Conservation (phyloP, 2,329 filamentous ascomycete species). For the Colletotrichum tabaci region DNA sequence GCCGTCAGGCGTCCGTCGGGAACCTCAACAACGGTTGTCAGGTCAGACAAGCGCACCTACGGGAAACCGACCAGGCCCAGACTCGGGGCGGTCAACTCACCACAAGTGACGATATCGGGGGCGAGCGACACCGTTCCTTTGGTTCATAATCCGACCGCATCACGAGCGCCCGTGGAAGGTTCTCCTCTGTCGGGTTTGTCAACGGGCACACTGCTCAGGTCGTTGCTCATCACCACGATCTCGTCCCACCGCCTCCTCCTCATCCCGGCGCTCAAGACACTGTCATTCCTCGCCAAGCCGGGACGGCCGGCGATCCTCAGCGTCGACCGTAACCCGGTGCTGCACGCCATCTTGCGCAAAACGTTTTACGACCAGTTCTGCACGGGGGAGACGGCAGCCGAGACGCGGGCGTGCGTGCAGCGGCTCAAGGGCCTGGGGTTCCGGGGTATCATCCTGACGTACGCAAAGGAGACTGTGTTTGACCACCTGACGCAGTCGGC, state of each 20-base stretch:
- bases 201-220: constrained; percentile 54
- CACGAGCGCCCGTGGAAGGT: constrained; percentile 17
- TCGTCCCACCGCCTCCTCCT: constrained; percentile 61
- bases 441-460: constrained; percentile 70
- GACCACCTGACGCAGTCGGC: constrained; percentile 52
- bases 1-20: constrained; percentile 33
- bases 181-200: constrained; percentile 51
- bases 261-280: constrained; percentile 53
- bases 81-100: constrained; percentile 26
- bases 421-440: constrained; percentile 66
- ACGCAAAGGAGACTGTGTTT: constrained; percentile 61
- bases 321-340: constrained; percentile 65
- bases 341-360: constrained; percentile 63
- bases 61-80: constrained; percentile 37
- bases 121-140: constrained; percentile 1
- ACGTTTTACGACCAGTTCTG: constrained; percentile 72
- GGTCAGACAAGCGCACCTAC: constrained; percentile 29
- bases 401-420: constrained; percentile 61
- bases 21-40: not conserved
- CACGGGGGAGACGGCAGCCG: constrained; percentile 63
- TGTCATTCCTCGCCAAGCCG: constrained; percentile 57
- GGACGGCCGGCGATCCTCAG: constrained; percentile 52
- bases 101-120: constrained; percentile 22
- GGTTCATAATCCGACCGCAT: not conserved
- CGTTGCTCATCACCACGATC: constrained; percentile 60